Conservation (phyloP, 2,329 filamentous ascomycete species). For the Xenoacremonium recifei region DNA sequence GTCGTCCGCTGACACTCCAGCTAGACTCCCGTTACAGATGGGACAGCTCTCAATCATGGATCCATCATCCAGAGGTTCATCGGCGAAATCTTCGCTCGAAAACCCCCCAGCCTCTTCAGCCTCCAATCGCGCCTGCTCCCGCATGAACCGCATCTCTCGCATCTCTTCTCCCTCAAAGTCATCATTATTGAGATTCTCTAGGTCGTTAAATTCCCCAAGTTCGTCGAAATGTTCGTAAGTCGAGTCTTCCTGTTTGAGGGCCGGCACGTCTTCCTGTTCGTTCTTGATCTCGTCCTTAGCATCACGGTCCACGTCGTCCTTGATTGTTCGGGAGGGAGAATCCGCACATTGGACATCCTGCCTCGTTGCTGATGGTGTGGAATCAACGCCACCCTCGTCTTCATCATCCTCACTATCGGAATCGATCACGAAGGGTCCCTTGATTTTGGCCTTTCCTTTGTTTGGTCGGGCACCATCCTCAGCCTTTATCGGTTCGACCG, state of each 20-base stretch:
- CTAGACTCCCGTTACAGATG: conserved; percentile 69
- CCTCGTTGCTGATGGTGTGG: neutral
- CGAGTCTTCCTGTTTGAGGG: conserved; percentile 31
- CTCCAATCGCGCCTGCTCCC: conserved; percentile 69
- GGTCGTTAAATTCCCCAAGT: conserved; percentile 33
- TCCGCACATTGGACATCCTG: conserved; percentile 21
- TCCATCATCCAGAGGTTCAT: conserved; percentile 31
- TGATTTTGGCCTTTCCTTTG: conserved; percentile 22
- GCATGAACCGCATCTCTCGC: conserved; percentile 68
- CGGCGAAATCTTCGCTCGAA: conserved; percentile 34
- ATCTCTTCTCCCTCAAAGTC: conserved; percentile 62
- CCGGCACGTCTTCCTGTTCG: conserved; percentile 11
- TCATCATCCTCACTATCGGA: conserved; percentile 50
- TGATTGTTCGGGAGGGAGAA: conserved; percentile 15
- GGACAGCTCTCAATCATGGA: conserved; percentile 58
- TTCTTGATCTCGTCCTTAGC: conserved; percentile 20
- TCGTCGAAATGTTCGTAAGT: conserved; percentile 33
- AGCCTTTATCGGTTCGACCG: conserved; percentile 27
- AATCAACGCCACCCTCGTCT: conserved; percentile 5
- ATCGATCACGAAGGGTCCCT: conserved; percentile 65
- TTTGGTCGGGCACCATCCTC: conserved; percentile 12
- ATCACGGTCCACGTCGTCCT: conserved; percentile 19
- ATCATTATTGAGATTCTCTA: conserved; percentile 58
- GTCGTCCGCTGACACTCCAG: conserved; percentile 60
- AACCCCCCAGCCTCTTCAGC: conserved; percentile 51